Conservation (phyloP, 2,329 filamentous ascomycete species). For the Phyllosticta citriasiana region DNA sequence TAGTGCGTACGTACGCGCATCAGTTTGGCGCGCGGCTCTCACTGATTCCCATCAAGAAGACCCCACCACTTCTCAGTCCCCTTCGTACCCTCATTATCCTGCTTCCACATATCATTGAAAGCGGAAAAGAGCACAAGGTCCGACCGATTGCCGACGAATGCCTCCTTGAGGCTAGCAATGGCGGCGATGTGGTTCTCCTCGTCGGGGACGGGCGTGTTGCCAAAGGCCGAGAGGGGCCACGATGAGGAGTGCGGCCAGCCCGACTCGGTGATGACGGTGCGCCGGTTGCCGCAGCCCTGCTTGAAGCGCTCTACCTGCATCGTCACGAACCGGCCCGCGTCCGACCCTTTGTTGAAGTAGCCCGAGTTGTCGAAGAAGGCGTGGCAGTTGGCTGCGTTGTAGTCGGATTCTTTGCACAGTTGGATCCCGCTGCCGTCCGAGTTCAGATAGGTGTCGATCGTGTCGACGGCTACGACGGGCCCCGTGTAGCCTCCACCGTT, state of each 20-base stretch:
- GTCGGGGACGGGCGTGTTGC: conserved; percentile 60
- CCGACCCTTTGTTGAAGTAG: conserved; percentile 34
- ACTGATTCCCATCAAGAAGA: conserved; percentile 27
- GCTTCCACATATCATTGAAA: conserved; percentile 75
- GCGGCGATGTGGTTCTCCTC: conserved; percentile 56
- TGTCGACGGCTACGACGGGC: conserved; percentile 71
- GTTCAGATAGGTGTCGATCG: conserved; percentile 56
- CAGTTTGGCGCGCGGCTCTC: not conserved
- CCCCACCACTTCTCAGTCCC: conserved; percentile 73
- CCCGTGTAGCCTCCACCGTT: conserved; percentile 57
- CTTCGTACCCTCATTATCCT: conserved; percentile 50
- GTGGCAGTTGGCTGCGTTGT: conserved; percentile 73
- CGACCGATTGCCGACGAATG: not conserved
- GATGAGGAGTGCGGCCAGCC: conserved; percentile 70
- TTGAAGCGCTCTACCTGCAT: conserved; percentile 43
- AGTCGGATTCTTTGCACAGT: conserved; percentile 65
- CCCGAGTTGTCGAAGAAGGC: conserved; percentile 60
- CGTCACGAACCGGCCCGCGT: conserved; percentile 57
- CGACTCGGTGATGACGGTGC: conserved; percentile 67
- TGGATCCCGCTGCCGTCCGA: conserved; percentile 32
- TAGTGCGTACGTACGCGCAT: not conserved
- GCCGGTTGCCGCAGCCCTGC: conserved; percentile 44
- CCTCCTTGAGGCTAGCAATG: conserved; percentile 31
- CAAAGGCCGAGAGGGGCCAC: not conserved
- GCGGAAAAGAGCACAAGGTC: conserved; percentile 63